These are phyloP conservation scores for Phylloporus sp. DNA, from an alignment of 1,284 basidiomycete species.

Conservation along the genomic window DNA sequence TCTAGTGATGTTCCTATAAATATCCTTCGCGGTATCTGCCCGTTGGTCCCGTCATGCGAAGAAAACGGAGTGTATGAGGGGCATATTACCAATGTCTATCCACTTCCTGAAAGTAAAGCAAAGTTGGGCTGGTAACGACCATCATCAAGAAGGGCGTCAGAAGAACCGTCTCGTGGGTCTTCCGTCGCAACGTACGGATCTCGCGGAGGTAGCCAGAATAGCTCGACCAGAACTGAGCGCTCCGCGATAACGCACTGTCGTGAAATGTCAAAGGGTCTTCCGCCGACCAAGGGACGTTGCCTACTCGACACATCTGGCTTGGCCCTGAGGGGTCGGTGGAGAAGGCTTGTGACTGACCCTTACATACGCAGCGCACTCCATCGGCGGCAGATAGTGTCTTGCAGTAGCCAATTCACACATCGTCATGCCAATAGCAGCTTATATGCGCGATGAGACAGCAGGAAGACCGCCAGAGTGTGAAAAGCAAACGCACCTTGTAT, in stretches of 20 bases:
- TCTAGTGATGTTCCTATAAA: constrained; percentile 66
- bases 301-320: constrained; percentile 62
- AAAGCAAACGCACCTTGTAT: constrained; percentile 46
- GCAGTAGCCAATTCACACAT: constrained; percentile 76
- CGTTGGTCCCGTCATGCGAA: constrained; percentile 11
- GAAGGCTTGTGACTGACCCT: constrained; percentile 12
- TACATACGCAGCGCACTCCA: constrained; percentile 61
- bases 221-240: constrained; percentile 81
- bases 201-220: constrained; percentile 82
- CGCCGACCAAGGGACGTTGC: constrained; percentile 18
- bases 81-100: constrained; percentile 65
- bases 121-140: constrained; percentile 56
- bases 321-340: constrained; percentile 24
- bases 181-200: constrained; percentile 55
- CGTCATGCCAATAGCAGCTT: constrained; percentile 77
- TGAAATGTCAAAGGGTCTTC: constrained; percentile 4
- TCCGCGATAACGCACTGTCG: constrained; percentile 68
- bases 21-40: constrained; percentile 66
- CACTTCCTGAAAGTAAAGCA: constrained; percentile 73
- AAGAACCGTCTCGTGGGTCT: constrained; percentile 15
- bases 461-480: constrained; percentile 3
- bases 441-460: constrained; percentile 21
- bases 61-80: constrained; percentile 16
- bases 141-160: constrained; percentile 22
- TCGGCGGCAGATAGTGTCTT: constrained; percentile 61